These are phyloP conservation scores for Ploettnerulaceae sp. DNA, from an alignment of 2,329 filamentous ascomycete species.

Conservation along the genomic window DNA sequence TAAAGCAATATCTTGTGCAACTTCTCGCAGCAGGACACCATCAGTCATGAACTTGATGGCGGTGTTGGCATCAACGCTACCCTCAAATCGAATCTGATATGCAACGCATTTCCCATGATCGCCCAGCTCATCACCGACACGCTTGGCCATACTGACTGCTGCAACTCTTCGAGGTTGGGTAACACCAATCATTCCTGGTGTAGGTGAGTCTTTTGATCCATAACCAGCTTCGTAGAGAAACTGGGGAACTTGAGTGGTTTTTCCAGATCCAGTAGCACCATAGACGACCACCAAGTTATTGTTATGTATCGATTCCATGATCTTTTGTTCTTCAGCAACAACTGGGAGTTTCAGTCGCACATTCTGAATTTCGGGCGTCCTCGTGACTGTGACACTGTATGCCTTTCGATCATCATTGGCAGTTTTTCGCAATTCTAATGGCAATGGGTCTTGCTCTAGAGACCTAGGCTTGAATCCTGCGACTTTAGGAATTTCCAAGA, in stretches of 20 bases:
- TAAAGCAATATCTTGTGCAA: conserved; percentile 82
- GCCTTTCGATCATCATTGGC: conserved; percentile 62
- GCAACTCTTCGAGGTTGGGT: conserved; percentile 94
- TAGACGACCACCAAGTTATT: conserved; percentile 87
- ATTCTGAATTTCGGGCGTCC: conserved; percentile 69
- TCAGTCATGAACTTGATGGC: conserved; percentile 99
- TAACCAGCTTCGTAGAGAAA: conserved; percentile 95
- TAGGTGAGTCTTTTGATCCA: conserved; percentile 70
- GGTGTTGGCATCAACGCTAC: conserved; percentile 71
- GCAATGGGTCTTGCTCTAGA: conserved; percentile 66
- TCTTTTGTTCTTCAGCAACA: conserved; percentile 90
- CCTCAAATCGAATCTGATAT: conserved; percentile 95
- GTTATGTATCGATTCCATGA: conserved; percentile 96
- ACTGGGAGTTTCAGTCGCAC: conserved; percentile 78
- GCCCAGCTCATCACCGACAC: conserved; percentile 81
- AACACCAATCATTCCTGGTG: conserved; percentile 87
- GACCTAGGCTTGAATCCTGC: conserved; percentile 62
- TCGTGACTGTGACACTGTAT: conserved; percentile 66
- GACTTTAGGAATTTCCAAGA: conserved; percentile 46
- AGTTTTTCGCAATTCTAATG: conserved; percentile 57
- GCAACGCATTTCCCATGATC: conserved; percentile 72
- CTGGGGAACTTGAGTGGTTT: conserved; percentile 95
- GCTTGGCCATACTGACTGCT: conserved; percentile 92
- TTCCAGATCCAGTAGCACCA: conserved; percentile 92
- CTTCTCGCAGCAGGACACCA: conserved; percentile 87